These are phyloP conservation scores for Lentinula boryana DNA, from an alignment of 768 basidiomycete genomes.

Conservation along the genomic window DNA sequence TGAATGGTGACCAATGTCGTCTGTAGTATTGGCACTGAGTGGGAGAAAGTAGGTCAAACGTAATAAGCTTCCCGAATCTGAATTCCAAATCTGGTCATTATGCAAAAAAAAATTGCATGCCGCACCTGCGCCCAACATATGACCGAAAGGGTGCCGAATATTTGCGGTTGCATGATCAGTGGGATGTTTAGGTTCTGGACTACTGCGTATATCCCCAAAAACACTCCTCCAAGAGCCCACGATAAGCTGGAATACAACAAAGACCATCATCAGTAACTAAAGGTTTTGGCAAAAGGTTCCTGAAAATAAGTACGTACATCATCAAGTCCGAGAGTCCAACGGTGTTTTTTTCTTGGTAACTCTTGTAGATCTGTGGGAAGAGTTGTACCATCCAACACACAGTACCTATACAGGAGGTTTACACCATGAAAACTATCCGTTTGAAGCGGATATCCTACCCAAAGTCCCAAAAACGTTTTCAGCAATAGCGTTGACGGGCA, in stretches of 20 bases:
- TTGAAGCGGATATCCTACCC: constrained; percentile 28
- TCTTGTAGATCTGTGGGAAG: constrained; percentile 72
- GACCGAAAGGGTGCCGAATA: constrained; percentile 55
- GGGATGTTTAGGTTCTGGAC: constrained; percentile 66
- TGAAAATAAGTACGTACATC: constrained; percentile 32
- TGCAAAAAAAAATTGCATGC: neutral
- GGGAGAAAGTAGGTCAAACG: no score
- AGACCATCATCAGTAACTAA: neutral
- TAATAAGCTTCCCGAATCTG: neutral
- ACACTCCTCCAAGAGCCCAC: constrained; percentile 55
- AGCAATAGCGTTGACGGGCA: constrained; percentile 43
- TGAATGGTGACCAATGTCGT: constrained; percentile 27
- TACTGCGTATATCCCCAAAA: constrained; percentile 65
- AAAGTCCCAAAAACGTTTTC: constrained; percentile 71
- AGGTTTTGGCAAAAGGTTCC: neutral
- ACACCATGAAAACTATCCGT: no score
- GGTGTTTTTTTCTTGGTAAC: constrained; percentile 59
- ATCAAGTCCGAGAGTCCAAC: constrained; percentile 64
- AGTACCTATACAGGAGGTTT: constrained; percentile 34
- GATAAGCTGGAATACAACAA: constrained; percentile 31
- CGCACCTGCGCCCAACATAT: constrained; percentile 63
- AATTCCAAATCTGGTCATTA: neutral
- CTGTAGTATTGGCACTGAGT: constrained; percentile 66
- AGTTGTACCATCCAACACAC: constrained; percentile 64
- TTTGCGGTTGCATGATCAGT: constrained; percentile 60